phyloP scores from a whole-genome alignment of 345 rosid species.

The Balakata baccata region DNA sequence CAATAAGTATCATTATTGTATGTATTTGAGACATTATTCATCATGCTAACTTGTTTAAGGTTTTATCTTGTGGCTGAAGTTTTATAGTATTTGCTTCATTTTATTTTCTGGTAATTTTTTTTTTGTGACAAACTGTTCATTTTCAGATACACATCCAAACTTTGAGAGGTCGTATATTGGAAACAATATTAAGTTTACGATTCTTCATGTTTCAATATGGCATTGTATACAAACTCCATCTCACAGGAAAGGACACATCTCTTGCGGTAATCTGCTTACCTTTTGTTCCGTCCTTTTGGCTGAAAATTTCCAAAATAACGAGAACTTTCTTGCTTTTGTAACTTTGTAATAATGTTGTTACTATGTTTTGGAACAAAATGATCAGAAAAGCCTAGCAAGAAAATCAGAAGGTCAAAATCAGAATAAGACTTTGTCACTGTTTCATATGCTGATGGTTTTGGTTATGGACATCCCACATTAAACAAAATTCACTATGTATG shows the following conservation, averaged over 20 bases:
- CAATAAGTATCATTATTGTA: neutral
- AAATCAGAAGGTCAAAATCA: neutral
- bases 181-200: slow-evolving; percentile 81
- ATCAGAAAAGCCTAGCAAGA: neutral
- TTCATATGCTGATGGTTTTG: neutral
- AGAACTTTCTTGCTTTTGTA: neutral
- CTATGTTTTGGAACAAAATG: neutral
- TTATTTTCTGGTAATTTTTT: neutral
- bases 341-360: neutral
- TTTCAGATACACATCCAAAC: slow-evolving; percentile 89
- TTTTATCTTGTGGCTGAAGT: slow-evolving; percentile 12
- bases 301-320: neutral
- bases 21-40: neutral
- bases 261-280: slow-evolving; percentile 55
- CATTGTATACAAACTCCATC: slow-evolving; percentile 82
- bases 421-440: neutral
- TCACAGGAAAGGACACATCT: slow-evolving; percentile 65
- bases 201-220: slow-evolving; percentile 94
- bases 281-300: neutral
- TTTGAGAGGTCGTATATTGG: slow-evolving; percentile 83
- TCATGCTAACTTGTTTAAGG: slow-evolving; percentile 1
- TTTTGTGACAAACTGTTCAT: slow-evolving; percentile 14
- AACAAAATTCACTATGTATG: neutral
- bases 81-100: neutral
- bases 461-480: neutral